phyloP scores from a whole-genome alignment of 257 asterid species.

The Petunia secreta region DNA sequence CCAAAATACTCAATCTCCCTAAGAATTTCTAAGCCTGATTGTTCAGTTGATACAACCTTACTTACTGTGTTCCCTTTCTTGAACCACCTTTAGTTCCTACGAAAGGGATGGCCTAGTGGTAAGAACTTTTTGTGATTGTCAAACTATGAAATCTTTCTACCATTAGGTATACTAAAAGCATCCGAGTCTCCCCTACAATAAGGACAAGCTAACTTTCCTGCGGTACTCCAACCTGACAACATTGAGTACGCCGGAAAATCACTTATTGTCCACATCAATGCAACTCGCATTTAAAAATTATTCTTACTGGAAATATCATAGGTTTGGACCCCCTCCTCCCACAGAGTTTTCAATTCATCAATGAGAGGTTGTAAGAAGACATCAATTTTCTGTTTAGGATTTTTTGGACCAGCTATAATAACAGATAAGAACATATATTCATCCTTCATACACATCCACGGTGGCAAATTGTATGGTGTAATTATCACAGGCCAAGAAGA shows the following conservation, averaged over 20 bases:
- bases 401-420: not conserved
- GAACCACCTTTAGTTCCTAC: not conserved
- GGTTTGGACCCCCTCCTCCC: not conserved
- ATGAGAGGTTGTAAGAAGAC: constrained; percentile 3
- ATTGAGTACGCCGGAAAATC: no score
- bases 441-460: no score
- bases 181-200: not conserved
- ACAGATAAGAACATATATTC: not conserved
- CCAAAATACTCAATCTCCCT: no score
- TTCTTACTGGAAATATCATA: not conserved
- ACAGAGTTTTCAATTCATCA: not conserved
- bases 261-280: no score
- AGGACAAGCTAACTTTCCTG: no score
- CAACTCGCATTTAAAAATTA: not conserved
- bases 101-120: not conserved
- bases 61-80: no score
- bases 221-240: no score
- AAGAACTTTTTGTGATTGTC: no score
- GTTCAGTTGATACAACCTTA: no score
- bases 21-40: no score
- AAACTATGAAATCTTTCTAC: not conserved
- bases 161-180: not conserved
- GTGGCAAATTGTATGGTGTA: no score
- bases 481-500: no score
- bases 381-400: not conserved